Evolutionary conservation across 2,329 filamentous ascomycete species (phyloP).

Genomic region (Trichophaea hybrida): DNA sequence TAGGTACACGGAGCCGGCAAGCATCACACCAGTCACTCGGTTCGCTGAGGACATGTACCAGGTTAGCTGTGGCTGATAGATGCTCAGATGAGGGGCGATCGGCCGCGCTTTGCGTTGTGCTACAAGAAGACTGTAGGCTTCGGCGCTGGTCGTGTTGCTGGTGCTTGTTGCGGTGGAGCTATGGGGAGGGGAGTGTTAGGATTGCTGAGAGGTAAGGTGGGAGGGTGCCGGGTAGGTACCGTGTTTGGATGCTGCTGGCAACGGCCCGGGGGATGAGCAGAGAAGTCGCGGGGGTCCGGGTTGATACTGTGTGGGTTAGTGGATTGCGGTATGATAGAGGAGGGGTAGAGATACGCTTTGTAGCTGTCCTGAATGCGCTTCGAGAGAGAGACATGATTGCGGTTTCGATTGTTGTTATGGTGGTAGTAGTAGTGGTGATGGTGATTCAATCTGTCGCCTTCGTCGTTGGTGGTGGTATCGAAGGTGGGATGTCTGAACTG

Average conservation of each 20-base stretch:
- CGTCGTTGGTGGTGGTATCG: background rate
- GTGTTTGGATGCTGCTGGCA: background rate
- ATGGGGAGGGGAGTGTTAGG: background rate
- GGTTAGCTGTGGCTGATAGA: constrained; percentile 78
- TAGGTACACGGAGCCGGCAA: constrained; percentile 62
- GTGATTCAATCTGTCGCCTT: background rate
- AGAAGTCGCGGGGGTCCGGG: background rate
- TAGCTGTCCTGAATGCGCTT: background rate
- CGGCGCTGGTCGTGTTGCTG: constrained; percentile 40
- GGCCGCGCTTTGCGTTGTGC: constrained; percentile 69
- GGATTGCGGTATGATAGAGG: background rate
- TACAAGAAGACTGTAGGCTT: constrained; percentile 54
- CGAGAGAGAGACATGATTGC: constrained; percentile 5
- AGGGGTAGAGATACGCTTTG: background rate
- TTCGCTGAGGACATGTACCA: constrained; percentile 64
- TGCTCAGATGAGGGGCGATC: constrained; percentile 67
- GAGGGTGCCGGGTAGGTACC: background rate
- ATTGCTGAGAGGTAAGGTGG: background rate
- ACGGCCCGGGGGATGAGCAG: background rate
- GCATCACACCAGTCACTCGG: constrained; percentile 64
- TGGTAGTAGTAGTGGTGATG: background rate
- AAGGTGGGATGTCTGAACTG: background rate
- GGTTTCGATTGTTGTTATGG: background rate
- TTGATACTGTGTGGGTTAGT: background rate
- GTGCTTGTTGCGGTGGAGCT: constrained; percentile 31